Evolutionary conservation across 805 yeast genomes (phyloP).

Genomic region (Cyberlindnera suaveolens): DNA sequence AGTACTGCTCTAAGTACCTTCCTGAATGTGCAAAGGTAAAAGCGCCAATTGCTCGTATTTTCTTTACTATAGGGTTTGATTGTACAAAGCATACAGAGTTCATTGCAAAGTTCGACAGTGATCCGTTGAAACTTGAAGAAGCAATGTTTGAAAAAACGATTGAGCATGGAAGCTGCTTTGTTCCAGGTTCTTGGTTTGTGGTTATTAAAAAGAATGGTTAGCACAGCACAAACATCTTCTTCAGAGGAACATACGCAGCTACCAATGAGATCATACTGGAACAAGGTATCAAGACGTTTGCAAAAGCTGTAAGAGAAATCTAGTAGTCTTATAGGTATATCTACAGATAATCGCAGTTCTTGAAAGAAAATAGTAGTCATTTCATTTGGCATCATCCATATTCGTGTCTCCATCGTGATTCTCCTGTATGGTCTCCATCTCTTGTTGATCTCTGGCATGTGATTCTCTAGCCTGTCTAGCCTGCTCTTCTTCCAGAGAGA

Average conservation of each 20-base stretch:
- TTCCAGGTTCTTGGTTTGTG: slow-evolving; percentile 35
- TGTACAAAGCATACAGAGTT: slow-evolving; percentile 33
- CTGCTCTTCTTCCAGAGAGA: slow-evolving; percentile 92
- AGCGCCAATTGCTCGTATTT: slow-evolving; percentile 77
- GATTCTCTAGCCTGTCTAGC: slow-evolving; percentile 77
- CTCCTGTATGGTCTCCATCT: slow-evolving; percentile 11
- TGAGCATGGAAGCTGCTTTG: slow-evolving; percentile 52
- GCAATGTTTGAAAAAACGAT: slow-evolving; percentile 52
- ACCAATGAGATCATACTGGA: neutral
- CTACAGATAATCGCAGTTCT: too few species aligned
- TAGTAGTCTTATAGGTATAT: neutral
- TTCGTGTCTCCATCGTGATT: slow-evolving; percentile 3
- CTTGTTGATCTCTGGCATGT: slow-evolving; percentile 4
- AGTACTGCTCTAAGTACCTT: slow-evolving; percentile 51
- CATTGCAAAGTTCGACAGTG: slow-evolving; percentile 42
- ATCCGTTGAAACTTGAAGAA: slow-evolving; percentile 53
- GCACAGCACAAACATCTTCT: neutral
- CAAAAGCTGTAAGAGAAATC: neutral
- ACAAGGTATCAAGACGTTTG: neutral
- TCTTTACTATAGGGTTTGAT: slow-evolving; percentile 53
- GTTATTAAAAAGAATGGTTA: neutral
- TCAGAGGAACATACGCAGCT: slow-evolving; percentile 2
- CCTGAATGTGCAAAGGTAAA: slow-evolving; percentile 39
- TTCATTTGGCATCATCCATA: slow-evolving; percentile 3
- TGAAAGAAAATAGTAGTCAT: too few species aligned